Evolutionary conservation across 148 eudicot species (phyloP).

Genomic region (Persicaria maculosa): DNA sequence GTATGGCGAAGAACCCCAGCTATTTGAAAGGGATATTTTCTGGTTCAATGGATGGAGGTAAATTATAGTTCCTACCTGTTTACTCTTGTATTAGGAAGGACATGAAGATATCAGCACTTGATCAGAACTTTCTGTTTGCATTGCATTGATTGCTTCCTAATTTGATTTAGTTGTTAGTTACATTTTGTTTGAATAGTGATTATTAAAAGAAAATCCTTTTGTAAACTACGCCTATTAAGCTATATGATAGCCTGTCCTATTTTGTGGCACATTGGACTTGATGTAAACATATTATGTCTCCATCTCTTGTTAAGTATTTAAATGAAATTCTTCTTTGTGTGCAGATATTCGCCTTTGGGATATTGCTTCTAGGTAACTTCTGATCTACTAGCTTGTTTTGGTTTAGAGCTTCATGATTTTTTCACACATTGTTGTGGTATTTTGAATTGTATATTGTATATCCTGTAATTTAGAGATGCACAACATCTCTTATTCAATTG

Average conservation of each 20-base stretch:
- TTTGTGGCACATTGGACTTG: background rate
- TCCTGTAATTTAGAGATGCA: background rate
- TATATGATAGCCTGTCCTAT: background rate
- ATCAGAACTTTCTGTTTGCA: background rate
- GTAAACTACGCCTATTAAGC: background rate
- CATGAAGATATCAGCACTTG: background rate
- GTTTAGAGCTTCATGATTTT: background rate
- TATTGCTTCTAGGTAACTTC: conserved; percentile 68
- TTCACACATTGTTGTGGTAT: background rate
- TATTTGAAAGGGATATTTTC: conserved; percentile 80
- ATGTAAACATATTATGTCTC: background rate
- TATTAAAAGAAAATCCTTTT: background rate
- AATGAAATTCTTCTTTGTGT: conserved; percentile 6
- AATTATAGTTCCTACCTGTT: background rate
- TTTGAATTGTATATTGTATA: background rate
- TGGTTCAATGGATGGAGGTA: conserved; percentile 95
- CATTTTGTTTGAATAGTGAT: background rate
- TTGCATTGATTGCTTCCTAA: too few relatives aligned
- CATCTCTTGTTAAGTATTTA: background rate
- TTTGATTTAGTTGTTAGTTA: background rate
- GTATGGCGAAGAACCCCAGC: conserved; percentile 86
- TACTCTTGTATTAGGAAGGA: background rate
- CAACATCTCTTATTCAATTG: background rate
- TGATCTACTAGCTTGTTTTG: background rate
- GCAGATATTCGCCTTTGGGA: conserved; percentile 99